phyloP scores from a whole-genome alignment of 805 yeast species.

The Candida yuanshanica region DNA sequence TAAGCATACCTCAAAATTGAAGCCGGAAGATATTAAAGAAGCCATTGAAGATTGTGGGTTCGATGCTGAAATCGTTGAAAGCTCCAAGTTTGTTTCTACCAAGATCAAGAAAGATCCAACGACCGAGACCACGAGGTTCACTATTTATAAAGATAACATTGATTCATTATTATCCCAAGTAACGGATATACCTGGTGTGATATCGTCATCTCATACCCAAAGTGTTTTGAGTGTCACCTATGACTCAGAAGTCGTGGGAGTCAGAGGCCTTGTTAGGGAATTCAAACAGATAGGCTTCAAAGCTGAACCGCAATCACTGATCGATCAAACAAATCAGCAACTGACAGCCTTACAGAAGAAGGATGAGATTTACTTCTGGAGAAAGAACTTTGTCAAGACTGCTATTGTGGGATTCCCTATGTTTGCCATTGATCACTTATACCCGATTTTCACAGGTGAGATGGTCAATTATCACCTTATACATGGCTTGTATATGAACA shows the following conservation, averaged over 20 bases:
- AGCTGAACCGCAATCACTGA: constrained; percentile 38
- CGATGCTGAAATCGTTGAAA: constrained; percentile 37
- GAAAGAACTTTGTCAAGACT: constrained; percentile 44
- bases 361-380: constrained; percentile 74
- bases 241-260: constrained; percentile 48
- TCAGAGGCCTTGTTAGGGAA: constrained; percentile 54
- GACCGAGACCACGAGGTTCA: constrained; percentile 11
- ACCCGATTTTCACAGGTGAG: constrained; percentile 34
- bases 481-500: constrained; percentile 60
- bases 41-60: constrained; percentile 76
- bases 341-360: constrained; percentile 59
- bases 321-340: constrained; percentile 60
- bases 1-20: constrained; percentile 34
- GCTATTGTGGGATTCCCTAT: constrained; percentile 60
- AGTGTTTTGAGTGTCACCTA: constrained; percentile 34
- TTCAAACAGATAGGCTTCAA: constrained; percentile 21
- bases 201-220: constrained; percentile 1
- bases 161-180: background rate
- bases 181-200: constrained; percentile 8
- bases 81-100: background rate
- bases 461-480: constrained; percentile 26
- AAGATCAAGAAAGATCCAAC: background rate
- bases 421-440: constrained; percentile 40
- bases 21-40: constrained; percentile 34
- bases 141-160: constrained; percentile 1